Percentiles rank a stretch among this genome's conserved stretches.
These are phyloP conservation scores for Stemphylium beticola DNA, from an alignment of 2,329 filamentous ascomycete species.

Conservation along the genomic window DNA sequence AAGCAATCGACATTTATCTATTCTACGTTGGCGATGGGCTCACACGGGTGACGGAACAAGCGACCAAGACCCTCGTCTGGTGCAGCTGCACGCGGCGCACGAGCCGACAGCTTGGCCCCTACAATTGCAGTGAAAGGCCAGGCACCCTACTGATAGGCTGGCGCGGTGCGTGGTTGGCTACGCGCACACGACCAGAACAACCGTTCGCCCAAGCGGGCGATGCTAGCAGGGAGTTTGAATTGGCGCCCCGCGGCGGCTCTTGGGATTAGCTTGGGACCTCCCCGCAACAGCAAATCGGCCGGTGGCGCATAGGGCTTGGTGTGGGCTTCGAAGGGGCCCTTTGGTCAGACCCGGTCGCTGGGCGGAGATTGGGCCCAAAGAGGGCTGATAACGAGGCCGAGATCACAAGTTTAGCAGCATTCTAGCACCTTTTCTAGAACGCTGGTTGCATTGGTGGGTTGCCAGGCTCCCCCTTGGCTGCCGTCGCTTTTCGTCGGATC, in stretches of 20 bases:
- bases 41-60: slow-evolving; percentile 35
- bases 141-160: slow-evolving; percentile 25
- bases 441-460: slow-evolving; percentile 2
- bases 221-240: slow-evolving; percentile 18
- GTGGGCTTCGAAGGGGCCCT: slow-evolving; percentile 1
- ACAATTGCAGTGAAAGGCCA: slow-evolving; percentile 18
- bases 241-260: slow-evolving; percentile 22
- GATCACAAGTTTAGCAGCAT: slow-evolving; percentile 3
- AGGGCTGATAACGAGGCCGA: slow-evolving; percentile 21
- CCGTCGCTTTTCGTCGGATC: slow-evolving; percentile 15
- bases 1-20: slow-evolving; percentile 28
- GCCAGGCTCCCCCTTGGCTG: slow-evolving; percentile 14
- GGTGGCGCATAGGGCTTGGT: slow-evolving; percentile 64
- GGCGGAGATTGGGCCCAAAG: slow-evolving; percentile 23
- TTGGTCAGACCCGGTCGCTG: slow-evolving; percentile 18
- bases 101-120: slow-evolving; percentile 32
- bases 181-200: slow-evolving; percentile 25
- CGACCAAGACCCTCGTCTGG: slow-evolving; percentile 30
- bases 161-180: slow-evolving; percentile 21
- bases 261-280: slow-evolving; percentile 29
- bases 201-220: slow-evolving; percentile 17
- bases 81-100: slow-evolving; percentile 21
- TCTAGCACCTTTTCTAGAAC: slow-evolving; percentile 35
- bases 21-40: slow-evolving; percentile 20
- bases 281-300: slow-evolving; percentile 29